Conservation (phyloP, 2,329 filamentous ascomycete genomes). For the Pseudogymnoascus sp. region DNA sequence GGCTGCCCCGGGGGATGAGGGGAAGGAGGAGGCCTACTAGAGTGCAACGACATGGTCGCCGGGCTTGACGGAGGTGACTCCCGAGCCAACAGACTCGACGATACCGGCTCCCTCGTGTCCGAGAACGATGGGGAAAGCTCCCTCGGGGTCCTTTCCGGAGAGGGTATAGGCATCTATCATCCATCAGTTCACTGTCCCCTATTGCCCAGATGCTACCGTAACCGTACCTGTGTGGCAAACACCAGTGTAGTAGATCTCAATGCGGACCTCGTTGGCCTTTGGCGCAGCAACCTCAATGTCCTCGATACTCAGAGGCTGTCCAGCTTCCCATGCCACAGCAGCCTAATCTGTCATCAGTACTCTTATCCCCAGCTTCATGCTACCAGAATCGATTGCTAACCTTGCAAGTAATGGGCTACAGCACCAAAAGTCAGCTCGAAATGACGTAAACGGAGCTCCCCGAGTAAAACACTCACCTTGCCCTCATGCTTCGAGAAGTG, state of each 20-base stretch:
- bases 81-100: conserved; percentile 89
- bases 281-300: conserved; percentile 88
- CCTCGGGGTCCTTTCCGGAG: conserved; percentile 94
- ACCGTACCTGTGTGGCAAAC: conserved; percentile 89
- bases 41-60: conserved; percentile 88
- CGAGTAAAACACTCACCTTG: conserved; percentile 6
- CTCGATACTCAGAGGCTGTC: conserved; percentile 80
- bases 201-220: conserved; percentile 19
- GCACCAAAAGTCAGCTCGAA: neutral
- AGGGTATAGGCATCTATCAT: conserved; percentile 78
- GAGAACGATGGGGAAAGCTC: conserved; percentile 80
- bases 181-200: neutral
- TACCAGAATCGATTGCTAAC: conserved; percentile 28
- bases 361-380: neutral
- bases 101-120: conserved; percentile 88
- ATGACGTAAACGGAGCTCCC: conserved; percentile 5
- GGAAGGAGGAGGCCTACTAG: conserved; percentile 49
- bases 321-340: conserved; percentile 94
- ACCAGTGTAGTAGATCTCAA: conserved; percentile 94
- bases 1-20: conserved; percentile 13
- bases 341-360: conserved; percentile 42
- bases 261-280: conserved; percentile 87
- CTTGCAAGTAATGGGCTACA: conserved; percentile 87
- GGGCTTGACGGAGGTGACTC: conserved; percentile 86
- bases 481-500: conserved; percentile 9